Conservation (phyloP, 192 early-diverging fungal genomes). For the Backusella morwellensis region DNA sequence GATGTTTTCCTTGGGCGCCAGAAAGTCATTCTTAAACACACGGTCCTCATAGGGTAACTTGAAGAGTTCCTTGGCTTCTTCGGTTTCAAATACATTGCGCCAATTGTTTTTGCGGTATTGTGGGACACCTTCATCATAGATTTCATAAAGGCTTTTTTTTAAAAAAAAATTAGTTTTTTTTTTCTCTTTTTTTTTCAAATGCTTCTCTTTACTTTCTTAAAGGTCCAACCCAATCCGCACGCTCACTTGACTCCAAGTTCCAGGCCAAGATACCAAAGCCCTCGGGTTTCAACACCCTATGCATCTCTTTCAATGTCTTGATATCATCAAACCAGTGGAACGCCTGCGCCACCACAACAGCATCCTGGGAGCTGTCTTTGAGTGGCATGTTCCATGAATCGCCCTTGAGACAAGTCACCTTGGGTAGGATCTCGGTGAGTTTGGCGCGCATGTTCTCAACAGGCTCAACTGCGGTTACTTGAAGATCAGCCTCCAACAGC, state of each 20-base stretch:
- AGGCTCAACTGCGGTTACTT: slow-evolving; percentile 32
- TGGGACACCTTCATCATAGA: slow-evolving; percentile 38
- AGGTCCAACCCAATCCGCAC: slow-evolving; percentile 24
- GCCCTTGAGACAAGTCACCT: slow-evolving; percentile 18
- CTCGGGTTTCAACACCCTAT: slow-evolving; percentile 41
- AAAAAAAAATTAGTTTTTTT: background rate
- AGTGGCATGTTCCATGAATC: slow-evolving; percentile 36
- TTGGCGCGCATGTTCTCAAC: slow-evolving; percentile 27
- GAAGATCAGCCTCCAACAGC: background rate
- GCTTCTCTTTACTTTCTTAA: slow-evolving; percentile 14
- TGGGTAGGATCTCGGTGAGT: slow-evolving; percentile 10
- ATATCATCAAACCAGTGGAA: slow-evolving; percentile 56
- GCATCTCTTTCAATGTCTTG: slow-evolving; percentile 38
- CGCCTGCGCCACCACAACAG: slow-evolving; percentile 42
- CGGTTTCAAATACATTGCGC: slow-evolving; percentile 35
- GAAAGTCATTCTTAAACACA: slow-evolving; percentile 9
- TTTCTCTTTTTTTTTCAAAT: background rate
- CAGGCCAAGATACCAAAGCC: slow-evolving; percentile 40
- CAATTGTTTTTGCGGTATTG: slow-evolving; percentile 47
- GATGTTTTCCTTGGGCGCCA: background rate
- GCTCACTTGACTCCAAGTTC: slow-evolving; percentile 45
- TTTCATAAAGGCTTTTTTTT: slow-evolving; percentile 37
- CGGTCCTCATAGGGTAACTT: slow-evolving; percentile 17
- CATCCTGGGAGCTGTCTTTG: slow-evolving; percentile 25
- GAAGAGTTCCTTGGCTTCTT: slow-evolving; percentile 27